Evolutionary conservation across 148 eudicot species (phyloP).

Genomic region (Rhododendron griersonianum): DNA sequence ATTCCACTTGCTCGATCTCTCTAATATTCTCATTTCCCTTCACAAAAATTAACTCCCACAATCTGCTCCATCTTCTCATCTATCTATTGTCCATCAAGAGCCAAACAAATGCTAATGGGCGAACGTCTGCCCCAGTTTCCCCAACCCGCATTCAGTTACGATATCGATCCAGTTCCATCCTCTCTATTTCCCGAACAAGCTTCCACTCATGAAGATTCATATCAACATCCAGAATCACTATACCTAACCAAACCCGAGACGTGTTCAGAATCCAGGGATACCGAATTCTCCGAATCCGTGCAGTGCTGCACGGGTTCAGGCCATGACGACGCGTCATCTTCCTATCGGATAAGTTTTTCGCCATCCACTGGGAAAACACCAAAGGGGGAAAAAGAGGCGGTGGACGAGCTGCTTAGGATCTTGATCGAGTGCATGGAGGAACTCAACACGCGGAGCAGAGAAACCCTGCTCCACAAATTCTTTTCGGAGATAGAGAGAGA

Average conservation of each 20-base stretch:
- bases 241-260: not conserved
- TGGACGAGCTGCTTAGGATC: not conserved
- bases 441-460: slow-evolving; percentile 5
- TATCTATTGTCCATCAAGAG: not conserved
- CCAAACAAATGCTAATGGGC: not conserved
- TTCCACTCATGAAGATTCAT: not conserved
- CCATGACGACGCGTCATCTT: not conserved
- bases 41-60: not conserved
- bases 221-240: slow-evolving; percentile 2
- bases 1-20: not conserved
- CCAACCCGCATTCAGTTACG: not conserved
- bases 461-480: slow-evolving; percentile 1
- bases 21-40: not conserved
- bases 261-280: no score
- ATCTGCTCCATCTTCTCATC: not conserved
- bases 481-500: slow-evolving; percentile 13
- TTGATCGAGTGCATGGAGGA: slow-evolving; percentile 6
- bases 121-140: not conserved
- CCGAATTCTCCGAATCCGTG: no score
- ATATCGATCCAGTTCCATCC: not conserved
- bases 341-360: not conserved
- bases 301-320: no score
- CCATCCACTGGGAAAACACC: not conserved
- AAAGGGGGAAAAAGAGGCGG: slow-evolving; percentile 4
- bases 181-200: not conserved